A percentile compares a stretch with the other conserved stretches of the same genome.
These are phyloP conservation scores for Toxicodendron radicans DNA, from an alignment of 345 rosid species.

Conservation along the genomic window DNA sequence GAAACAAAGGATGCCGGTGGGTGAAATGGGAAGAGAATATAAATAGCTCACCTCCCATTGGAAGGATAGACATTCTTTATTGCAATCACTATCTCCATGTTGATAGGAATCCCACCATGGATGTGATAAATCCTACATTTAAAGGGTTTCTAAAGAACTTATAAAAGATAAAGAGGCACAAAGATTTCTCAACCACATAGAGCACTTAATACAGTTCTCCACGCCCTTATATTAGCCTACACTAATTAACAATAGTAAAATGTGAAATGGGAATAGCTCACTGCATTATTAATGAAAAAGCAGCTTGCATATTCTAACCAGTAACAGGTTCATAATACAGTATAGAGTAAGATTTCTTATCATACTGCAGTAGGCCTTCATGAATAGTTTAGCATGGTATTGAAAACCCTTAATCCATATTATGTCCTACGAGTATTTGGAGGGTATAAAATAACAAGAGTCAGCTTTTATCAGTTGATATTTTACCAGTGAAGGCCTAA, in stretches of 20 bases:
- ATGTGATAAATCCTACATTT: conserved; percentile 24
- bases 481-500: background rate
- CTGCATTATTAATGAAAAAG: background rate
- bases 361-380: background rate
- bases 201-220: background rate
- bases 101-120: conserved; percentile 29
- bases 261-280: background rate
- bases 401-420: background rate
- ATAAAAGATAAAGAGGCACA: background rate
- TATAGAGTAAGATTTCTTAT: background rate
- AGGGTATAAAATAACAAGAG: background rate
- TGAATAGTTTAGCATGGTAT: background rate
- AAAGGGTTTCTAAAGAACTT: conserved; percentile 11
- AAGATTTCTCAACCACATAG: background rate
- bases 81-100: conserved; percentile 20
- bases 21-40: conserved; percentile 26
- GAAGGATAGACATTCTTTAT: conserved; percentile 31
- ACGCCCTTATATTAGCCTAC: background rate
- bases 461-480: background rate
- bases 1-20: conserved; percentile 14
- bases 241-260: background rate
- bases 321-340: background rate
- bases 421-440: background rate
- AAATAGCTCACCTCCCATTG: conserved; percentile 18
- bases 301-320: background rate